Percentiles rank a stretch among this genome's conserved stretches.
Evolutionary conservation across 176 grass and related monocot species (phyloP).

Genomic region (Ananas comosus): DNA sequence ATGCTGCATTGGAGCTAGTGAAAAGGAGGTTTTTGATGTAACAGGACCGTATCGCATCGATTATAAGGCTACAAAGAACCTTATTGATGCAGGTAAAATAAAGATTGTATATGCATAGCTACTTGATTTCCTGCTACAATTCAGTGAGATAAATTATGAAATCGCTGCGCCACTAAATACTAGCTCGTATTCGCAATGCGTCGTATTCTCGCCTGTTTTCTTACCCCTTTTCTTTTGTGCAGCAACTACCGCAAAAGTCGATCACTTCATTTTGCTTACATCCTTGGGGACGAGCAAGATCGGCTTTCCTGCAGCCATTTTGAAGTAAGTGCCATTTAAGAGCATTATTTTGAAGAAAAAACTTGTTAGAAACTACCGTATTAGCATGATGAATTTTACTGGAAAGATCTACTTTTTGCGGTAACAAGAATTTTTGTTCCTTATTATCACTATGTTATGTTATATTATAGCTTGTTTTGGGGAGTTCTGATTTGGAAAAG

Average conservation of each 20-base stretch:
- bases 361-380: too few relatives aligned
- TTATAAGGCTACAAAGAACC: slow-evolving; percentile 62
- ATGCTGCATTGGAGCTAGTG: slow-evolving; percentile 89
- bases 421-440: neutral
- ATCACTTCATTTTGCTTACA: slow-evolving; percentile 89
- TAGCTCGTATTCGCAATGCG: neutral
- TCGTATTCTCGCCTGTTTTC: neutral
- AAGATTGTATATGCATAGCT: neutral
- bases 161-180: too few relatives aligned
- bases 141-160: too few relatives aligned
- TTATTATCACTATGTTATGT: neutral
- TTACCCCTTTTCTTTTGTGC: slow-evolving; percentile 1
- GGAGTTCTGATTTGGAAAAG: slow-evolving; percentile 80
- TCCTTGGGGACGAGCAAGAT: slow-evolving; percentile 77
- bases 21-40: slow-evolving; percentile 75
- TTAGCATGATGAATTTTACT: too few relatives aligned
- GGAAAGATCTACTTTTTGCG: too few relatives aligned
- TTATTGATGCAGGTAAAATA: slow-evolving; percentile 54
- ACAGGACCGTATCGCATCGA: slow-evolving; percentile 88
- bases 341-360: neutral
- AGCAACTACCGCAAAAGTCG: slow-evolving; percentile 51
- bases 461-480: slow-evolving; percentile 58
- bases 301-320: slow-evolving; percentile 73
- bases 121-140: too few relatives aligned
- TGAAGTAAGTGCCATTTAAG: slow-evolving; percentile 42